These are phyloP conservation scores for Neoscytalidium dimidiatum DNA, from an alignment of 2,329 filamentous ascomycete genomes.

Conservation along the genomic window DNA sequence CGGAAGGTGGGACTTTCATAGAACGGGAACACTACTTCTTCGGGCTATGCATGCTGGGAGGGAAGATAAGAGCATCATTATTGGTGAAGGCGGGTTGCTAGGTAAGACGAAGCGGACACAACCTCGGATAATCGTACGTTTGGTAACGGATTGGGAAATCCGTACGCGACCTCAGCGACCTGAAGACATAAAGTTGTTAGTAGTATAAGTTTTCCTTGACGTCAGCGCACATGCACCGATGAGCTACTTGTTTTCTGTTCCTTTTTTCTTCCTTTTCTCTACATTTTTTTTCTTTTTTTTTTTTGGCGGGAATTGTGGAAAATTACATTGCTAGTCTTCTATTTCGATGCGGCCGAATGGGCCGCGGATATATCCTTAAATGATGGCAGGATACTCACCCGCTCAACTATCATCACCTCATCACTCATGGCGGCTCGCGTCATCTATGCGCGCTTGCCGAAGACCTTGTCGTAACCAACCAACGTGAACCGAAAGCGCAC, in stretches of 20 bases:
- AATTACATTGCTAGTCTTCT: slow-evolving; percentile 17
- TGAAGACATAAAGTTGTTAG: too few relatives aligned
- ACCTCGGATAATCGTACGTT: neutral
- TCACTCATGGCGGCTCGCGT: neutral
- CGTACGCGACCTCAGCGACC: too few relatives aligned
- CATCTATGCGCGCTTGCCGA: slow-evolving; percentile 49
- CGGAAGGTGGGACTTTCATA: neutral
- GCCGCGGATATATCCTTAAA: neutral
- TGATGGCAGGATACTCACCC: neutral
- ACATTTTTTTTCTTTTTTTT: too few relatives aligned
- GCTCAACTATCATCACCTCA: neutral
- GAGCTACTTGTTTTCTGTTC: too few relatives aligned
- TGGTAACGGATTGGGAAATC: too few relatives aligned
- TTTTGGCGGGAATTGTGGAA: too few relatives aligned
- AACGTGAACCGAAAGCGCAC: slow-evolving; percentile 73
- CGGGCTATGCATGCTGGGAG: too few relatives aligned
- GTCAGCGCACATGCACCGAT: too few relatives aligned
- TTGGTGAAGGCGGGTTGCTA: too few relatives aligned
- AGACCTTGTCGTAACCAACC: slow-evolving; percentile 67
- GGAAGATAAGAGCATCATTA: too few relatives aligned
- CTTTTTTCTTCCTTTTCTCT: too few relatives aligned
- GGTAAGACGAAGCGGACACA: too few relatives aligned
- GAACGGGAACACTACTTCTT: neutral
- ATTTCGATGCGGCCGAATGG: neutral
- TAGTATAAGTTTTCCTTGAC: neutral